Evolutionary conservation across 441 rosid species (phyloP).

Genomic region (Populus hybrid): DNA sequence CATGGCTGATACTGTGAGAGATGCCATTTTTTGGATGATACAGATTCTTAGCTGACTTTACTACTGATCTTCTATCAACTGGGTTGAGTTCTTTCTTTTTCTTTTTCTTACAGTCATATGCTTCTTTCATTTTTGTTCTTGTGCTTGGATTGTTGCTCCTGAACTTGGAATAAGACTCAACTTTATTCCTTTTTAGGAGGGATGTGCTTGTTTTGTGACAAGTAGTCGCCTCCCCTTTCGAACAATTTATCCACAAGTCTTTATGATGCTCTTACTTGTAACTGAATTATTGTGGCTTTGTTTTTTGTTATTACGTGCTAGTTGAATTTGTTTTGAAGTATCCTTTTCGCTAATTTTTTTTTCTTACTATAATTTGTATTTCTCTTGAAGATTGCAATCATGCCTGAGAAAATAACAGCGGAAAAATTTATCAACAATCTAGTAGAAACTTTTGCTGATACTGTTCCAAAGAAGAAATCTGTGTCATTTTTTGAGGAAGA

Average conservation of each 20-base stretch:
- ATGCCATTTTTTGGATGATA: background rate
- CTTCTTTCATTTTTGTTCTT: background rate
- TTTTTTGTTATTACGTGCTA: background rate
- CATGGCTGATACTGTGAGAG: background rate
- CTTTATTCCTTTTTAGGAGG: background rate
- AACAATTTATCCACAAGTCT: background rate
- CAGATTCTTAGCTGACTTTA: background rate
- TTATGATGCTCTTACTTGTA: background rate
- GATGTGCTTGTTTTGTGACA: background rate
- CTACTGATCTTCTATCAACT: background rate
- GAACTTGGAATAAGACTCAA: background rate
- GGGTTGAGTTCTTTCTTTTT: background rate
- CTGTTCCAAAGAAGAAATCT: conserved; percentile 57
- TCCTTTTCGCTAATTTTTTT: background rate
- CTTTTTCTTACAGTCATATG: background rate
- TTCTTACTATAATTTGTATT: background rate
- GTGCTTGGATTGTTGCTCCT: background rate
- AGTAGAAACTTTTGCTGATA: conserved; percentile 59
- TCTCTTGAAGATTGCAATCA: conserved; percentile 37
- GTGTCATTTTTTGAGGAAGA: conserved; percentile 65
- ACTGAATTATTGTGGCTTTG: background rate
- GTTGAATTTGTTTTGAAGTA: background rate
- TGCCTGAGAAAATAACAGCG: conserved; percentile 67
- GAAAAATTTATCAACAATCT: conserved; percentile 53
- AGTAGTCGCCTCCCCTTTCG: background rate